A percentile compares a stretch with the other conserved stretches of the same genome.
phyloP scores from a whole-genome alignment of 768 basidiomycete species.

The Sarcomyxa edulis region DNA sequence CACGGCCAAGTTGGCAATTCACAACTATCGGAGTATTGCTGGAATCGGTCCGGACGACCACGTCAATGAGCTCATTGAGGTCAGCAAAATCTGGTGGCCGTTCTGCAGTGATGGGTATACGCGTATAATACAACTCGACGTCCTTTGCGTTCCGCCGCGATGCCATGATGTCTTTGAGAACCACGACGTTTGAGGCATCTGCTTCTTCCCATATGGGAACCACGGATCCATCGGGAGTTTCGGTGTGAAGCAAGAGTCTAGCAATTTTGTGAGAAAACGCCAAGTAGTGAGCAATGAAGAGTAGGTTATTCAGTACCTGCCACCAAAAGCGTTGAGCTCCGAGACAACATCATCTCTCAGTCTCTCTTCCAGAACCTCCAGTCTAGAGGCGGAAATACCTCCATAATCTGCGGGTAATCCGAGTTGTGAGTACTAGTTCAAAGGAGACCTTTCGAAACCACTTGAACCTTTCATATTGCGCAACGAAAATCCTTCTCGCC shows the following conservation, averaged over 20 bases:
- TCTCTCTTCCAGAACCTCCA: slow-evolving; percentile 89
- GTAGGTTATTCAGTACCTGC: slow-evolving; percentile 47
- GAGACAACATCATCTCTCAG: slow-evolving; percentile 82
- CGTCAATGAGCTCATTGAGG: slow-evolving; percentile 70
- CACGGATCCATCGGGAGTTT: slow-evolving; percentile 81
- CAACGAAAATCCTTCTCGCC: slow-evolving; percentile 80
- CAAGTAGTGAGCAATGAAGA: not conserved
- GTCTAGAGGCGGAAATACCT: slow-evolving; percentile 85
- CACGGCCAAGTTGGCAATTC: slow-evolving; percentile 93
- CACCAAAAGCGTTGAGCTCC: slow-evolving; percentile 80
- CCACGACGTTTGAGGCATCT: slow-evolving; percentile 60
- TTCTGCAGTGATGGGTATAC: slow-evolving; percentile 93
- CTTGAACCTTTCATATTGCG: slow-evolving; percentile 86
- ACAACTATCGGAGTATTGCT: slow-evolving; percentile 79
- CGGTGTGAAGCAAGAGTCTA: slow-evolving; percentile 85
- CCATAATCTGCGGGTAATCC: slow-evolving; percentile 66
- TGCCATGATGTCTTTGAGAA: slow-evolving; percentile 87
- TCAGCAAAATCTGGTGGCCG: slow-evolving; percentile 72
- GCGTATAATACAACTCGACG: slow-evolving; percentile 70
- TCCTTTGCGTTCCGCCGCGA: slow-evolving; percentile 35
- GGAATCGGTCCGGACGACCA: slow-evolving; percentile 61
- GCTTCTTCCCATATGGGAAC: slow-evolving; percentile 96
- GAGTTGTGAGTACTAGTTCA: not conserved
- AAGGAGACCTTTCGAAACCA: too few relatives aligned
- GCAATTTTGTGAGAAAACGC: not conserved